Percentiles rank a stretch among this genome's conserved stretches.
Evolutionary conservation across 495 filamentous ascomycete genomes (phyloP).

Genomic region (Penicillium chermesinum): DNA sequence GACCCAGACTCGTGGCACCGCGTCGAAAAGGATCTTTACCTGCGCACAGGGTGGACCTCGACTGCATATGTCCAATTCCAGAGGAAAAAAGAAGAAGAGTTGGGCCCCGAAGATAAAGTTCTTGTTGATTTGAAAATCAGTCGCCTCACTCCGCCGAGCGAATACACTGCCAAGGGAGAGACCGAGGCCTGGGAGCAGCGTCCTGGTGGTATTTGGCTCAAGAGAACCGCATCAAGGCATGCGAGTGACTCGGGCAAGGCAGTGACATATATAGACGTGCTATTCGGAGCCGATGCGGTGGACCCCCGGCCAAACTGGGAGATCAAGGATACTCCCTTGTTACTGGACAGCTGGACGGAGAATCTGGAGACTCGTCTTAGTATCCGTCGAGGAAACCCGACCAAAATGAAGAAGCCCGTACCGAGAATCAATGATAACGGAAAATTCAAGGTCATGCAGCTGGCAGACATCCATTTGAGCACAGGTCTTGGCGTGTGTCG

Average conservation of each 20-base stretch:
- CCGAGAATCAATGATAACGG: slow-evolving; percentile 78
- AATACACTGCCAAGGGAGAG: slow-evolving; percentile 50
- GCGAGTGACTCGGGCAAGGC: slow-evolving; percentile 72
- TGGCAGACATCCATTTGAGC: slow-evolving; percentile 85
- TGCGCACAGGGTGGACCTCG: slow-evolving; percentile 64
- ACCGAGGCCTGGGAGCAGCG: slow-evolving; percentile 77
- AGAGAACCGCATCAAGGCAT: slow-evolving; percentile 67
- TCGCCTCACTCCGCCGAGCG: slow-evolving; percentile 61
- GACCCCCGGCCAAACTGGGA: slow-evolving; percentile 83
- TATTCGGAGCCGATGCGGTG: slow-evolving; percentile 91
- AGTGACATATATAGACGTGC: slow-evolving; percentile 80
- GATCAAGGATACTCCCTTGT: slow-evolving; percentile 61
- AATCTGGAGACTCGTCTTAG: slow-evolving; percentile 65
- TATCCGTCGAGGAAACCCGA: slow-evolving; percentile 63
- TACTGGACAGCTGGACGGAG: slow-evolving; percentile 59
- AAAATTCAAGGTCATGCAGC: slow-evolving; percentile 95
- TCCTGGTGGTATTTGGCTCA: slow-evolving; percentile 79
- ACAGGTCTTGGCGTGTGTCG: slow-evolving; percentile 83
- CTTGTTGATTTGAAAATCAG: slow-evolving; percentile 81
- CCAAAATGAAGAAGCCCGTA: slow-evolving; percentile 55
- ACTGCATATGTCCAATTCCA: slow-evolving; percentile 81
- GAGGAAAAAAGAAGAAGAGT: slow-evolving; percentile 83
- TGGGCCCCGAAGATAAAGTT: slow-evolving; percentile 67
- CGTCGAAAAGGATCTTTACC: slow-evolving; percentile 88
- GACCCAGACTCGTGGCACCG: slow-evolving; percentile 73